Evolutionary conservation across 2,329 filamentous ascomycete species (phyloP).

Genomic region (Diaporthe amygdali): DNA sequence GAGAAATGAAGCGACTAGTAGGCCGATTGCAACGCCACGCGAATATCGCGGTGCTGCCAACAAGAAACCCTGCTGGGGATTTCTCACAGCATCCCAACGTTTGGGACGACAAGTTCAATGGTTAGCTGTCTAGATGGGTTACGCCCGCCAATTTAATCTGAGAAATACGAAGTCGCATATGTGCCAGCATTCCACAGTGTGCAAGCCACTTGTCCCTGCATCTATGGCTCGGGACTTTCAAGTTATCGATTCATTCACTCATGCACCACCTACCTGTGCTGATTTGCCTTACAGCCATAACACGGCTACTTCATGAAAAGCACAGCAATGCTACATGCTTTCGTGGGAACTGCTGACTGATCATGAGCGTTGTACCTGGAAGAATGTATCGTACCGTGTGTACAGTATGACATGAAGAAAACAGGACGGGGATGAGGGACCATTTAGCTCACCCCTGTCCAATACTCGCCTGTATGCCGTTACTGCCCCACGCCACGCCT

Average conservation of each 20-base stretch:
- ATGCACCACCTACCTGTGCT: background rate
- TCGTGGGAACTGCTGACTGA: background rate
- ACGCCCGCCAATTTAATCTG: slow-evolving; percentile 1
- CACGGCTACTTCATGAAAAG: background rate
- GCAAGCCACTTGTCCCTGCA: background rate
- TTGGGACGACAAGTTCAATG: background rate
- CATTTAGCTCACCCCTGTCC: background rate
- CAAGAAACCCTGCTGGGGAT: background rate
- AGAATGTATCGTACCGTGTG: background rate
- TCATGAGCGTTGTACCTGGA: background rate
- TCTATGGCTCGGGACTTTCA: background rate
- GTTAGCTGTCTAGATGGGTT: background rate
- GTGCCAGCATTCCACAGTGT: background rate
- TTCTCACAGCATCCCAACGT: slow-evolving; percentile 1
- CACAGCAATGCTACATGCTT: background rate
- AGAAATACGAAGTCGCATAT: slow-evolving; percentile 2
- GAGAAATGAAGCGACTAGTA: slow-evolving; percentile 2
- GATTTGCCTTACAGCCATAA: background rate
- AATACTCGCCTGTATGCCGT: slow-evolving; percentile 3
- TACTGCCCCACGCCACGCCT: slow-evolving; percentile 11
- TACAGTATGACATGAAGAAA: background rate
- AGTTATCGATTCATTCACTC: background rate
- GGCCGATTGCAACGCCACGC: slow-evolving; percentile 2
- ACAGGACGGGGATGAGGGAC: background rate
- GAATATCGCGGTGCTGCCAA: background rate